phyloP scores from a whole-genome alignment of 1,139 yeast species.

The Nakaseomyces sp. region DNA sequence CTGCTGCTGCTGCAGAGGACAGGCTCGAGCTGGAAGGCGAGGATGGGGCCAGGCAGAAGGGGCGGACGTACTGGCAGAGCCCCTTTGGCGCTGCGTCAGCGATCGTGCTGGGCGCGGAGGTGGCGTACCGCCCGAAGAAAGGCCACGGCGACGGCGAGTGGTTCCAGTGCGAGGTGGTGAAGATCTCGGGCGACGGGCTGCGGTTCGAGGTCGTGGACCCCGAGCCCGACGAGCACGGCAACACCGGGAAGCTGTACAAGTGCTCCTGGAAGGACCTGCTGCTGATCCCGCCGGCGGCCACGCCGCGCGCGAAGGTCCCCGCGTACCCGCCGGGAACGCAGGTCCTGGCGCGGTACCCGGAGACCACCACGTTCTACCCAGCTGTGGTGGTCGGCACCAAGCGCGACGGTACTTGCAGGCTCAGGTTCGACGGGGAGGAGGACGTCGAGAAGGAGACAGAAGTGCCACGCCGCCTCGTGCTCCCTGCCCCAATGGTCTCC shows the following conservation, averaged over 20 bases:
- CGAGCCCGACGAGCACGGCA: constrained; percentile 90
- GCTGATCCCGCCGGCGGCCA: constrained; percentile 51
- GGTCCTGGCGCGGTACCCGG: constrained; percentile 93
- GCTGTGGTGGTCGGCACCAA: constrained; percentile 81
- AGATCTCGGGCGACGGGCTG: constrained; percentile 65
- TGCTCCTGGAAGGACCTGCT: constrained; percentile 77
- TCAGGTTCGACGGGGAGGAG: constrained; percentile 93
- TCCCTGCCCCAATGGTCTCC: constrained; percentile 51
- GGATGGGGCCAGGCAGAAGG: constrained; percentile 9
- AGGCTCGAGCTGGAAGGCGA: too few relatives aligned
- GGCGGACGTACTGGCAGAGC: constrained; percentile 33
- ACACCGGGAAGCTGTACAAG: constrained; percentile 79
- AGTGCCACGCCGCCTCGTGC: constrained; percentile 73
- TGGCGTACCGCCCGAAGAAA: constrained; percentile 71
- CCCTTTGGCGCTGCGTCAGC: constrained; percentile 53
- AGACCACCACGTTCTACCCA: constrained; percentile 92
- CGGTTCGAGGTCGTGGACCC: constrained; percentile 87
- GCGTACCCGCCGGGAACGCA: constrained; percentile 67
- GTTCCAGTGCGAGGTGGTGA: constrained; percentile 91
- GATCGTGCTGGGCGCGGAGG: constrained; percentile 64
- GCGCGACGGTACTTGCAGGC: constrained; percentile 65
- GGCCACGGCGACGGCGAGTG: constrained; percentile 72
- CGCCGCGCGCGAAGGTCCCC: constrained; percentile 37
- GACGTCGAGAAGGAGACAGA: constrained; percentile 94
- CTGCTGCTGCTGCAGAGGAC: too few relatives aligned